Evolutionary conservation across 805 yeast genomes (phyloP).

Genomic region (Kazachstania bromeliacearum): DNA sequence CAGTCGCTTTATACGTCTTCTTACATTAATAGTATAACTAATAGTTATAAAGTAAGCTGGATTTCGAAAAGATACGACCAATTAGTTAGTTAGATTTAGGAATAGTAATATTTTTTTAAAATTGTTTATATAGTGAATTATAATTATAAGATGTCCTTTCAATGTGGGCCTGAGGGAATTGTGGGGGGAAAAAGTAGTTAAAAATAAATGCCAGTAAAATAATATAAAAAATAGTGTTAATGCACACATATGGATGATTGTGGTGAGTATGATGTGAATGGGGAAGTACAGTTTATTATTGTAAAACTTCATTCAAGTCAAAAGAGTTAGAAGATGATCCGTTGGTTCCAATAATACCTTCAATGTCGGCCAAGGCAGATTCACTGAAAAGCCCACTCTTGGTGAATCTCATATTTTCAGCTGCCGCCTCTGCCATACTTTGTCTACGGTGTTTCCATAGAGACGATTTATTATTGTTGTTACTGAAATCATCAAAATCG

Average conservation of each 20-base stretch:
- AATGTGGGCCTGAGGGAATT: neutral
- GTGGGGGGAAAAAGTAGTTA: no score
- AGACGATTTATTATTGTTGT: slow-evolving; percentile 21
- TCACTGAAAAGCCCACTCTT: slow-evolving; percentile 71
- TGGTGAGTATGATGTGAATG: neutral
- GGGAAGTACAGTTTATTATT: slow-evolving; percentile 7
- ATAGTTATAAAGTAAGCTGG: no score
- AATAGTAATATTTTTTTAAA: neutral
- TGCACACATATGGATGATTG: no score
- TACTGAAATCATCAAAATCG: slow-evolving; percentile 14
- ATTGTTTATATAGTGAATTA: slow-evolving; percentile 1
- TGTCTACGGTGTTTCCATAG: slow-evolving; percentile 49
- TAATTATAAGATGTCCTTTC: slow-evolving; percentile 1
- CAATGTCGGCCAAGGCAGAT: slow-evolving; percentile 63
- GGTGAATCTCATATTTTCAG: slow-evolving; percentile 67
- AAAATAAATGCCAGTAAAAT: no score
- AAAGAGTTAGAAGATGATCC: slow-evolving; percentile 13
- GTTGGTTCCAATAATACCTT: slow-evolving; percentile 35
- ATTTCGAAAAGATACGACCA: no score
- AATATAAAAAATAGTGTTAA: no score
- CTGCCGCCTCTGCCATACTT: slow-evolving; percentile 63
- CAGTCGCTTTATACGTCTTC: no score
- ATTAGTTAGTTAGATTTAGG: neutral
- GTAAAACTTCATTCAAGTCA: slow-evolving; percentile 22
- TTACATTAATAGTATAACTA: no score